Base-by-base conservation (phyloP, 192 early-diverging fungal species). In the Coemansia umbellata region DNA sequence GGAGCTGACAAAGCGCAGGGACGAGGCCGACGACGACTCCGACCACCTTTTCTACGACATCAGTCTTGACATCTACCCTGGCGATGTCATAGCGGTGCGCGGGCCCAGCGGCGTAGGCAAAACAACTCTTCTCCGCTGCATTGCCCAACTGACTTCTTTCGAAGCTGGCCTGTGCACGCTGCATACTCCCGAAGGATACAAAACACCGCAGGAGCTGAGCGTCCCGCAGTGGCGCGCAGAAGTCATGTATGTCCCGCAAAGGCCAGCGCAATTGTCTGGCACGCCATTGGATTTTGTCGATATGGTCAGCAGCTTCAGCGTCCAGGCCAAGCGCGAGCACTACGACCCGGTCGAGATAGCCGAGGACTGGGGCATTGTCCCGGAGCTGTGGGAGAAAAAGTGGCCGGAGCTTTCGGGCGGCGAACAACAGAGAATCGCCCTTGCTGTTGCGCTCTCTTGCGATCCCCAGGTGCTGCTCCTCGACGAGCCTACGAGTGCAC, bases 241-340 rank as follows among this genome's bases (percentile, higher is more conserved):
- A 22, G 79, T 94, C 37, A 84, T 89, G 75, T 94, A 94, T 66
- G 86, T 94, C n/a, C 90, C 90, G 0, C 92, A 94, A 42, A 61
- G 87, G 8, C 83, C 88, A 15, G 81, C 88, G 7, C 59, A 82
- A 19, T 73, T 90, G 55, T 68, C 84, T 0, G 87, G 90, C 0
- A 86, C 87, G 6, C 92, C 92, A 2, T 50, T 81, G 15, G 87
- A 87, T 10, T 85, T 91, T 55, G 55, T 85, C 24, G 69, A 78
- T 13, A 70, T 74, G 56, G 78, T 89, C 14, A 67, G 60, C 33
- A 60, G 61, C 18, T 90, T 84, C 55, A 27, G 24, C 0, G 64
- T 79, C 30, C 87, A 85, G 53, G 43, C 48, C 7, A 48, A 44
- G 11, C 66, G 72, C 21, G 48, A 55, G 4, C 51, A 74, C 9